Conservation (phyloP, 768 basidiomycete species). For the Podaxis sp. region DNA sequence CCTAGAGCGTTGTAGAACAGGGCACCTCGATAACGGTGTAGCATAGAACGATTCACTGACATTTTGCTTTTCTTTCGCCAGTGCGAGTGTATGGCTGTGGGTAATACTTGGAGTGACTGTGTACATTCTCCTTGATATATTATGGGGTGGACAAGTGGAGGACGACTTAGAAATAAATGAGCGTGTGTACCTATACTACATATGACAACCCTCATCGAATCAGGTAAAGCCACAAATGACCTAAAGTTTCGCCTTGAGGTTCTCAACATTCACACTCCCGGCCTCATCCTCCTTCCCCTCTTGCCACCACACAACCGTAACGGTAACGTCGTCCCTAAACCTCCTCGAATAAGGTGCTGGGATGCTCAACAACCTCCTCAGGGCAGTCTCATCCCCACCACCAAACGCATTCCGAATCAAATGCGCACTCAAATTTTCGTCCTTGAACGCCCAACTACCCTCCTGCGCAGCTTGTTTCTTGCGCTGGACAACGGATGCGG, state of each 20-base stretch:
- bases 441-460: slow-evolving; percentile 75
- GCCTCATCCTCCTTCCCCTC: slow-evolving; percentile 50
- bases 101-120: not conserved
- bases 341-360: slow-evolving; percentile 77
- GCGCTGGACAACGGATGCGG: slow-evolving; percentile 21
- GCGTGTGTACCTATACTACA: not conserved
- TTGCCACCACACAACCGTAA: slow-evolving; percentile 86
- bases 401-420: slow-evolving; percentile 91
- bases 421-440: slow-evolving; percentile 78
- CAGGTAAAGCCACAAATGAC: too few relatives aligned
- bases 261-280: slow-evolving; percentile 34
- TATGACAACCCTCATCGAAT: not conserved
- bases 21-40: not conserved
- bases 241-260: slow-evolving; percentile 54
- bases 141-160: not conserved
- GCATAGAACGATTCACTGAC: not conserved
- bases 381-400: slow-evolving; percentile 61
- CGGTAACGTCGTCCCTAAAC: slow-evolving; percentile 83
- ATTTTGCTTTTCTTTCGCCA: not conserved
- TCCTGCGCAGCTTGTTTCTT: slow-evolving; percentile 33
- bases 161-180: not conserved
- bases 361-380: slow-evolving; percentile 72
- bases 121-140: not conserved
- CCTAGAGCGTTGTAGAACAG: slow-evolving; percentile 10
- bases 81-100: not conserved